These are phyloP conservation scores for Lodderomyces oxycetoniae DNA, from an alignment of 1,139 yeast genomes.

Conservation along the genomic window DNA sequence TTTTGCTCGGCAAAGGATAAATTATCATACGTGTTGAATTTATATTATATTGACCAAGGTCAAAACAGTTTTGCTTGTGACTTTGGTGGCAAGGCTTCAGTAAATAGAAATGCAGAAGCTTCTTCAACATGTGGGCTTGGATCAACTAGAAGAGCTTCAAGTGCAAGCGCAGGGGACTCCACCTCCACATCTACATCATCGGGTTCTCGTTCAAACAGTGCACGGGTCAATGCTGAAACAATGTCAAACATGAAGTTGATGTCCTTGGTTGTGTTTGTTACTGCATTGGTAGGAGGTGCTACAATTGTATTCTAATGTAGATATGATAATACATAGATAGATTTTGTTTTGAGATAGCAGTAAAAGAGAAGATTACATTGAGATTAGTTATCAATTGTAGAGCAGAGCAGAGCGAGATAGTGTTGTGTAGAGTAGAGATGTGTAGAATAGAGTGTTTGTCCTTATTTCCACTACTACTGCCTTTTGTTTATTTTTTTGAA, in stretches of 20 bases:
- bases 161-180: conserved; percentile 1
- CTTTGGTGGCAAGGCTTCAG: conserved; percentile 38
- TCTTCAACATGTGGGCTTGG: conserved; percentile 24
- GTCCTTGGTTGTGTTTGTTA: conserved; percentile 14
- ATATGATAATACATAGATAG: background rate
- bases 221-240: conserved; percentile 16
- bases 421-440: too few species aligned
- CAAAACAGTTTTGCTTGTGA: conserved; percentile 33
- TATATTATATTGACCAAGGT: conserved; percentile 32
- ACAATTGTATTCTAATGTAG: conserved; percentile 13
- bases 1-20: conserved; percentile 37
- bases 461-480: too few species aligned
- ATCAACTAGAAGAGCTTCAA: conserved; percentile 1
- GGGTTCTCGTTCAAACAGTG: conserved; percentile 3
- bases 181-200: conserved; percentile 5
- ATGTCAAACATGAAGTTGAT: conserved; percentile 28
- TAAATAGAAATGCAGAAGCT: conserved; percentile 26
- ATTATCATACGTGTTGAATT: conserved; percentile 38
- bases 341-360: background rate
- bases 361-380: background rate
- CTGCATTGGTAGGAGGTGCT: conserved; percentile 38
- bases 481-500: conserved; percentile 1
- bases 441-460: too few species aligned
- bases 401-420: too few species aligned
- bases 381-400: too few species aligned